Base-by-base conservation (phyloP, 2,329 filamentous ascomycete genomes). In the Neopestalotiopsis clavispora region DNA sequence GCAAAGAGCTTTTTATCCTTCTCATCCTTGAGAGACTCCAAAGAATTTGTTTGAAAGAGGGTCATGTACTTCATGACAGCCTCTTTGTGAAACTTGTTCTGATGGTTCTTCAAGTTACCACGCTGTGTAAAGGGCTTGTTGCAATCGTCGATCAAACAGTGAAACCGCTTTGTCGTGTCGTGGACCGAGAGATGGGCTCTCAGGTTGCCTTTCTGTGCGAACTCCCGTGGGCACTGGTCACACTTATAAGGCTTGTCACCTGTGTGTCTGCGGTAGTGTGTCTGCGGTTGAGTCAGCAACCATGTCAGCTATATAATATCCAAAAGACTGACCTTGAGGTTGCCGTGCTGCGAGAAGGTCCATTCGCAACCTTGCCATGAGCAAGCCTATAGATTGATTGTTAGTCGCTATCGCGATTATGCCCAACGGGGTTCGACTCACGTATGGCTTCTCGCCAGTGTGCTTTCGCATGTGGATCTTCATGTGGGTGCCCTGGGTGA, bases 401-500 rank as follows among this genome's bases (percentile, higher is more conserved):
- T 79, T 69, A 81, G 77, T 38, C 10, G 10, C 68, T 40, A 56
- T 70, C 7, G 67, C 65, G 12, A 69, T 52, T 45, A 72, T 73
- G n/a, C 65, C 56, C 32, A 10, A 74, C 76, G 64, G 71, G 45
- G 74, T 76, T 38, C n/a, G 40, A 84, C 93, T 85, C 84, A 97
- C 92, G 78, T 95, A 98, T 70, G 95, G 95, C 78, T 94, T 96
- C 67, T 92, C 90, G 17, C 96, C 96, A 2, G 94, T 97, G 80
- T 99, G 96, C 4, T 92, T 91, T 72, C 95, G 88, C 60, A 89
- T 90, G 79, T 99, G 96, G 63, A 97, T 98, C 70, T 96, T 92
- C 12, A 98, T 86, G 75, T 98, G 95, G 1, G 95, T 97, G 82
- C 95, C 97, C 78, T 98, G 95, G 69, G 89, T 90, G 80, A 98